phyloP scores from a whole-genome alignment of 176 grass and related monocot genomes.

The Cenchrus purpureus region DNA sequence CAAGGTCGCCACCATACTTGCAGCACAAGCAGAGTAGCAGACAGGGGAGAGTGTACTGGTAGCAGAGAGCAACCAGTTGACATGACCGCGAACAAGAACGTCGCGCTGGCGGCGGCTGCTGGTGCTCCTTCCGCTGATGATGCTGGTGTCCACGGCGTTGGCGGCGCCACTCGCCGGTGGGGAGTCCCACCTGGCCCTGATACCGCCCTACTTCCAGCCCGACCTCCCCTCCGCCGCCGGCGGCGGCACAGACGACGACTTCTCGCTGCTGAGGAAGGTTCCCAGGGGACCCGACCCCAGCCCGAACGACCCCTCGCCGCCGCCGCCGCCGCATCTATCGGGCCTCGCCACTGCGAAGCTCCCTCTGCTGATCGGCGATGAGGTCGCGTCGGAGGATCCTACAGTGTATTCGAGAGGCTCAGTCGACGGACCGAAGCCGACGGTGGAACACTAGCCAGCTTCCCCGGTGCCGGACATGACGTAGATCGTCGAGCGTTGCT shows the following conservation, averaged over 20 bases:
- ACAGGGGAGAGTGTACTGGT: too few species aligned
- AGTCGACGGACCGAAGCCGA: too few species aligned
- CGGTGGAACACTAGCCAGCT: not conserved
- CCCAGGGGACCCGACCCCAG: not conserved
- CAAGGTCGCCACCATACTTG: not conserved
- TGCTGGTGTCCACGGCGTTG: not conserved
- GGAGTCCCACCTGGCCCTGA: not conserved
- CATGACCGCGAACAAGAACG: not conserved
- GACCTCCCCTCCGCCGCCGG: not conserved
- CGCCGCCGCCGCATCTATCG: not conserved
- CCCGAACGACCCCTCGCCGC: not conserved
- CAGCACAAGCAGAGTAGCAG: not conserved
- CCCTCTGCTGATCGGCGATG: too few species aligned
- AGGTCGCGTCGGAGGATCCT: too few species aligned
- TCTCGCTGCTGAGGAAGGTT: not conserved
- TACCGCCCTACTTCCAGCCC: not conserved
- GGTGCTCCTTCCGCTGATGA: not conserved
- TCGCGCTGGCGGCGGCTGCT: not conserved
- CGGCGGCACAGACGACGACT: not conserved
- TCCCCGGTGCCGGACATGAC: not conserved
- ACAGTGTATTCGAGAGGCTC: too few species aligned
- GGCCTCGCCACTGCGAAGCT: not conserved
- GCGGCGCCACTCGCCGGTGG: not conserved
- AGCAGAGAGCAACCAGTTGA: not conserved
- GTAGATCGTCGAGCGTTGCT: not conserved